These are phyloP conservation scores for Sarocladiaceae sp. DNA, from an alignment of 2,329 filamentous ascomycete genomes.

Conservation along the genomic window DNA sequence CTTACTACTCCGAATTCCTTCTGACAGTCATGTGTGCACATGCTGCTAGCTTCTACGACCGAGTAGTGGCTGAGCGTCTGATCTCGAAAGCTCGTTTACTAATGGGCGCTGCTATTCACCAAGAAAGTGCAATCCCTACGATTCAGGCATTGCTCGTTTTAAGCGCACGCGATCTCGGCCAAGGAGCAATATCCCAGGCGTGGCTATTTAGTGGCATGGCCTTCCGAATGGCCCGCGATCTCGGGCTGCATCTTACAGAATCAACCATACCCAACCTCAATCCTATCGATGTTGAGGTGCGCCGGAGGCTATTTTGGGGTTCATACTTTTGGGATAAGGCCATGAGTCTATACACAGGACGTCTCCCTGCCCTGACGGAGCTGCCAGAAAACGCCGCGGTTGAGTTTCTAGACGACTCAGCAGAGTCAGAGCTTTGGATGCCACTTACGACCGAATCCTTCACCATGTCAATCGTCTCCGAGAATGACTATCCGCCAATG, in stretches of 20 bases:
- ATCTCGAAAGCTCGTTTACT: conserved; percentile 19
- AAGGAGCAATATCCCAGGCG: conserved; percentile 24
- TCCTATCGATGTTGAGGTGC: no score
- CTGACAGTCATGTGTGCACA: conserved; percentile 22
- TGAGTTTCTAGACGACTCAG: no score
- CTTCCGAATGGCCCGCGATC: conserved; percentile 23
- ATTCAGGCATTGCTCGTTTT: conserved; percentile 24
- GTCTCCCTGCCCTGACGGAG: no score
- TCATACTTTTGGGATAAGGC: no score
- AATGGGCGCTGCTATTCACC: conserved; percentile 21
- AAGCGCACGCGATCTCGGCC: conserved; percentile 23
- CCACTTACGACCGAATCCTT: no score
- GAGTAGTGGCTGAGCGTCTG: conserved; percentile 15
- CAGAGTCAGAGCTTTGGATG: no score
- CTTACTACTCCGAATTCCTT: conserved; percentile 24
- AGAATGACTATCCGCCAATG: no score
- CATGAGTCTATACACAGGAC: no score
- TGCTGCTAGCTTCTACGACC: conserved; percentile 19
- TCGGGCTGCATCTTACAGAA: conserved; percentile 13
- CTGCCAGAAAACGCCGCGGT: no score
- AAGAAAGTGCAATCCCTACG: conserved; percentile 19
- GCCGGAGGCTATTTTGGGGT: no score
- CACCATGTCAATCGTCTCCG: no score
- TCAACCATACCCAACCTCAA: no score
- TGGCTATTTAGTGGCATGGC: conserved; percentile 28